phyloP scores from a whole-genome alignment of 805 yeast species.

The Spathaspora arborariae region DNA sequence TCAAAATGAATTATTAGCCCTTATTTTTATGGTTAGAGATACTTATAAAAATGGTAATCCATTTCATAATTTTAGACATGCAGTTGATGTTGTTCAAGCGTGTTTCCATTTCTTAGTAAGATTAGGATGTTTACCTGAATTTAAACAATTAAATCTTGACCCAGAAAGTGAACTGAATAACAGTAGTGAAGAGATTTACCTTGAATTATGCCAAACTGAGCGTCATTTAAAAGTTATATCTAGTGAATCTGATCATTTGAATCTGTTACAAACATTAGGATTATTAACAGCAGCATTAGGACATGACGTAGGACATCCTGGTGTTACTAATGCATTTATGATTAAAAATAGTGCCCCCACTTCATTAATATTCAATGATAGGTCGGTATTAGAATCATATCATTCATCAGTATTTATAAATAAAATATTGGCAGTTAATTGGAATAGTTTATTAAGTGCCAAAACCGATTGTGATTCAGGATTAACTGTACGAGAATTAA shows the following conservation, averaged over 20 bases:
- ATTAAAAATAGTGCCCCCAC: slow-evolving; percentile 57
- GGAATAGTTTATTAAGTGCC: slow-evolving; percentile 32
- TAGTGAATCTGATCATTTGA: slow-evolving; percentile 15
- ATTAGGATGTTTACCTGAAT: slow-evolving; percentile 35
- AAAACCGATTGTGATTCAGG: slow-evolving; percentile 15
- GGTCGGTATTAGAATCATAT: slow-evolving; percentile 77
- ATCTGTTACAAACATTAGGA: slow-evolving; percentile 48
- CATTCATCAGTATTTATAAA: slow-evolving; percentile 65
- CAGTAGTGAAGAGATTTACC: slow-evolving; percentile 7
- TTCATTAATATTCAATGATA: slow-evolving; percentile 55
- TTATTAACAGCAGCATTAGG: slow-evolving; percentile 82
- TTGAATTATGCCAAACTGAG: neutral
- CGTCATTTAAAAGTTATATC: neutral
- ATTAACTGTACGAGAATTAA: slow-evolving; percentile 24
- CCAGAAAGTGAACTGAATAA: slow-evolving; percentile 25
- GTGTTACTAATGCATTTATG: slow-evolving; percentile 79
- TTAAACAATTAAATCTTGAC: slow-evolving; percentile 31
- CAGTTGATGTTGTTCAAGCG: slow-evolving; percentile 92
- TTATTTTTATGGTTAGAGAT: slow-evolving; percentile 67
- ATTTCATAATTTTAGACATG: slow-evolving; percentile 94
- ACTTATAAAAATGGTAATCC: slow-evolving; percentile 82
- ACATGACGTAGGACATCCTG: slow-evolving; percentile 97
- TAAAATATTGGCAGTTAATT: slow-evolving; percentile 28
- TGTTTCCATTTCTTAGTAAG: slow-evolving; percentile 60
- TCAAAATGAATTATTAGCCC: slow-evolving; percentile 47